Evolutionary conservation across 495 filamentous ascomycete genomes (phyloP).

Genomic region (Hypomontagnella monticulosa): DNA sequence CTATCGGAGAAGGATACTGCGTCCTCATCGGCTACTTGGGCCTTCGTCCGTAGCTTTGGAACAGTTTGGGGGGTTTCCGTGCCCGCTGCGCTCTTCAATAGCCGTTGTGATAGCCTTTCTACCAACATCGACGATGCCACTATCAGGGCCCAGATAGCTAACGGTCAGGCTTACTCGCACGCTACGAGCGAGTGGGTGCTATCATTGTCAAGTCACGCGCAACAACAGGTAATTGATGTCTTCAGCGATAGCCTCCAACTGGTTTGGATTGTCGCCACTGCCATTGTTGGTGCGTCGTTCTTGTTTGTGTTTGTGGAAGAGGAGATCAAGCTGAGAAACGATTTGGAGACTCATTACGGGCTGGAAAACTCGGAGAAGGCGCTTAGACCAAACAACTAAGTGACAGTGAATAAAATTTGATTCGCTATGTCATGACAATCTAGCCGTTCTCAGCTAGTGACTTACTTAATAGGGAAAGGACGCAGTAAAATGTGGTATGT

Average conservation of each 20-base stretch:
- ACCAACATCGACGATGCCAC: too few species aligned
- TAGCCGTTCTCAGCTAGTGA: too few species aligned
- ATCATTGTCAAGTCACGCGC: too few species aligned
- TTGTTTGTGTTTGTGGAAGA: neutral
- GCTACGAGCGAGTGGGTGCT: too few species aligned
- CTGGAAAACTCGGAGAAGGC: neutral
- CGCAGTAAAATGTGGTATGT: too few species aligned
- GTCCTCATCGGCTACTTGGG: constrained; percentile 50
- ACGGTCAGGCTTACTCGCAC: too few species aligned
- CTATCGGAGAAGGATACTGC: constrained; percentile 51
- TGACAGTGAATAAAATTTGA: too few species aligned
- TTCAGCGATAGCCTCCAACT: neutral
- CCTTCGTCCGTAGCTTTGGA: constrained; percentile 58
- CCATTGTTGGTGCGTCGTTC: neutral
- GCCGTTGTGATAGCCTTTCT: constrained; percentile 33
- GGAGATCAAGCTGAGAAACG: neutral
- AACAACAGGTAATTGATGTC: neutral
- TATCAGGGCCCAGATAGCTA: too few species aligned
- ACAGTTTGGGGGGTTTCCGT: constrained; percentile 61
- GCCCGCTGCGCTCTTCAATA: constrained; percentile 61
- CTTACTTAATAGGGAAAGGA: too few species aligned
- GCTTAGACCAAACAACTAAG: too few species aligned
- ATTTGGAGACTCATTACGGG: neutral
- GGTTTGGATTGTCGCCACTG: neutral
- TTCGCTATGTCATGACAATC: too few species aligned